These are phyloP conservation scores for grape (Vitis vinifera) DNA, from an alignment of 164 flowering plant genomes.

Conservation along the genomic window DNA sequence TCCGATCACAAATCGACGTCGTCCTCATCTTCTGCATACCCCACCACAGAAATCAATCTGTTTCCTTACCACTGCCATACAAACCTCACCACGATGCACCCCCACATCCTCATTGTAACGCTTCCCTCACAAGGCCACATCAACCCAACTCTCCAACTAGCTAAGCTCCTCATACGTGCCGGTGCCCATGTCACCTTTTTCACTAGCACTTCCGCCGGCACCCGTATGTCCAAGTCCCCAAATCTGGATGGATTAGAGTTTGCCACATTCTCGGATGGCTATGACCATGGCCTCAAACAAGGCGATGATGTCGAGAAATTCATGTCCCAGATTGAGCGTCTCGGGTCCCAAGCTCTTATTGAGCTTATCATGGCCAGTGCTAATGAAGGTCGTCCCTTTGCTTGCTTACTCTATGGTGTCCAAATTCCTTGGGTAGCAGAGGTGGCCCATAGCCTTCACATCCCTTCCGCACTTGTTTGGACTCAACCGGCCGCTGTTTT, in stretches of 20 bases:
- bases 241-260: neutral
- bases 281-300: neutral
- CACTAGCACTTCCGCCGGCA: slow-evolving; percentile 7
- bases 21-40: too few species aligned
- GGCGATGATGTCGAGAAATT: neutral
- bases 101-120: slow-evolving; percentile 16
- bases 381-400: neutral
- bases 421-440: slow-evolving; percentile 1
- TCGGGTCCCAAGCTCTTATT: slow-evolving; percentile 4
- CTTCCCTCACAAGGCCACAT: slow-evolving; percentile 25
- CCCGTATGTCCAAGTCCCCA: neutral
- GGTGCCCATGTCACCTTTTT: slow-evolving; percentile 14
- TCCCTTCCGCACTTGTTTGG: neutral
- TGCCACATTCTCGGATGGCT: slow-evolving; percentile 11
- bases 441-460: neutral
- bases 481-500: slow-evolving; percentile 1
- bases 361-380: neutral
- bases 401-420: neutral
- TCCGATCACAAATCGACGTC: too few species aligned
- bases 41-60: too few species aligned
- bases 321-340: neutral
- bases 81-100: too few species aligned
- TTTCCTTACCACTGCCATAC: too few species aligned
- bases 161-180: slow-evolving; percentile 11
- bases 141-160: slow-evolving; percentile 24